phyloP scores from a whole-genome alignment of 257 asterid genomes.

The Nicotiana attenuata region DNA sequence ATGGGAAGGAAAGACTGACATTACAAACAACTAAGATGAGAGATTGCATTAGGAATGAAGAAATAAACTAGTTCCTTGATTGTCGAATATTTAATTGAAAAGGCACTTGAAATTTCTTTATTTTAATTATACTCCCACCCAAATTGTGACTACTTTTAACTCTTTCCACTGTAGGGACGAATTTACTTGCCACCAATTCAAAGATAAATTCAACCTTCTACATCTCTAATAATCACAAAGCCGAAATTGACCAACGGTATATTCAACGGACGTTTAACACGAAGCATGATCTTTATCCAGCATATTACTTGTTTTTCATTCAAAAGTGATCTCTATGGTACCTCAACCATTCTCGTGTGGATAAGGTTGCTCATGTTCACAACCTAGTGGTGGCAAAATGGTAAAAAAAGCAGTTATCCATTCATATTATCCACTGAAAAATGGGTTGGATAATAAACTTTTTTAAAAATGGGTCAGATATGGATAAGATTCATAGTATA shows the following conservation, averaged over 20 bases:
- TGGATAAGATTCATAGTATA: no score
- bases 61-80: not conserved
- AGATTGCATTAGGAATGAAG: not conserved
- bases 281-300: not conserved
- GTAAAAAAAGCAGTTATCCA: no score
- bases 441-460: no score
- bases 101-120: not conserved
- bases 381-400: no score
- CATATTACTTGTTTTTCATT: not conserved
- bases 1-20: not conserved
- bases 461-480: no score
- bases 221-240: not conserved
- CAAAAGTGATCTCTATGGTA: not conserved
- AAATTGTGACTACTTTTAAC: not conserved
- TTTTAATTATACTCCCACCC: not conserved
- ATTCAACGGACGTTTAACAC: not conserved
- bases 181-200: not conserved
- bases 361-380: not conserved
- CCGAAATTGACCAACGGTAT: not conserved
- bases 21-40: not conserved
- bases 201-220: not conserved
- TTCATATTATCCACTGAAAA: no score
- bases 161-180: not conserved
- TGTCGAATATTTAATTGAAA: not conserved
- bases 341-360: not conserved